Evolutionary conservation across 2,329 filamentous ascomycete genomes (phyloP).

Genomic region (Sporothrix dimorphospora): DNA sequence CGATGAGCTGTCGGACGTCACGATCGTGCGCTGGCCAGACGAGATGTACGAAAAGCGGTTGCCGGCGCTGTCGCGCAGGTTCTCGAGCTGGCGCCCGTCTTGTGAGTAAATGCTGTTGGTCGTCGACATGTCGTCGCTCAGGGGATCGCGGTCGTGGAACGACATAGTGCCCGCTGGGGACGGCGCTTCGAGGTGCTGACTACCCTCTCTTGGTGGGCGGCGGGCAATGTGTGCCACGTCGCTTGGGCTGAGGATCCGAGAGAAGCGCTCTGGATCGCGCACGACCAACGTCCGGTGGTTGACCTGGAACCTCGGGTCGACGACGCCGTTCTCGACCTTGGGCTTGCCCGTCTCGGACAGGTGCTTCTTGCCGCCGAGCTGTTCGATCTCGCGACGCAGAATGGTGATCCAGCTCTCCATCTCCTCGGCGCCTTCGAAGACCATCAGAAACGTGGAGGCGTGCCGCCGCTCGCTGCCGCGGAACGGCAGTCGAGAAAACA

Average conservation of each 20-base stretch:
- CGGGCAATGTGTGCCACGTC: conserved; percentile 41
- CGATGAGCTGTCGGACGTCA: conserved; percentile 63
- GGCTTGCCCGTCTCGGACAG: conserved; percentile 62
- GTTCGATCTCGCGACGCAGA: conserved; percentile 71
- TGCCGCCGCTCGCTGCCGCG: conserved; percentile 59
- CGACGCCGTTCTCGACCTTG: conserved; percentile 46
- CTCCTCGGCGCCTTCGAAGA: conserved; percentile 71
- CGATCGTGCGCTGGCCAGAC: conserved; percentile 61
- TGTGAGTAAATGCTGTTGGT: conserved; percentile 62
- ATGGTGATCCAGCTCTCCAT: conserved; percentile 76
- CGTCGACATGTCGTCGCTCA: conserved; percentile 58
- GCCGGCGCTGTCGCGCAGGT: conserved; percentile 54
- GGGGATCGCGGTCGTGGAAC: conserved; percentile 49
- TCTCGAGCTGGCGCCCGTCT: conserved; percentile 62
- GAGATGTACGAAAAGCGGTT: conserved; percentile 64
- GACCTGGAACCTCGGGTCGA: conserved; percentile 44
- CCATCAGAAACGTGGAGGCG: conserved; percentile 68
- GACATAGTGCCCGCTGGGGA: neutral
- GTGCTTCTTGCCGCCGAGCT: conserved; percentile 67
- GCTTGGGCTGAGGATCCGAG: conserved; percentile 43
- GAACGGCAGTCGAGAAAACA: conserved; percentile 68
- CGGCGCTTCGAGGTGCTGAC: conserved; percentile 36
- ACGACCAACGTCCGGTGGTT: conserved; percentile 54
- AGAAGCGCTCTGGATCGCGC: conserved; percentile 53
- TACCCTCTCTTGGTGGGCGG: conserved; percentile 34